Evolutionary conservation across 345 rosid genomes (phyloP).

Genomic region (Sonneratia caseolaris): DNA sequence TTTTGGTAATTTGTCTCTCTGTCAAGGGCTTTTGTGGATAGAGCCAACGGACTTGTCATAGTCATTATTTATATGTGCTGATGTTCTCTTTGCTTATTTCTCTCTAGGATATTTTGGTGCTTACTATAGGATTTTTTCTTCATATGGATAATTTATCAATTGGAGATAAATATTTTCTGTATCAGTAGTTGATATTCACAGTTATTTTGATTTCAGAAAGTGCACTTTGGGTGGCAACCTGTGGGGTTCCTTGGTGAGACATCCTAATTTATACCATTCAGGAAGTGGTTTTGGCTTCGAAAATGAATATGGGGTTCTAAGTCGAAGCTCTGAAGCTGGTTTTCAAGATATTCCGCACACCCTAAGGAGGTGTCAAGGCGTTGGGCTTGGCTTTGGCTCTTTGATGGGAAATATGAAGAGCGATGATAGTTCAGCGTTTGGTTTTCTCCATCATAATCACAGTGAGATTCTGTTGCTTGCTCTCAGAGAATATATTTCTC

Average conservation of each 20-base stretch:
- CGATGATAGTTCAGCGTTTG: slow-evolving; percentile 31
- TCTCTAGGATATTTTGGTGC: neutral
- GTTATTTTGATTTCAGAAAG: slow-evolving; percentile 48
- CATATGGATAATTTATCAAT: neutral
- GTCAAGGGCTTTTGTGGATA: neutral
- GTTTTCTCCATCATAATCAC: slow-evolving; percentile 49
- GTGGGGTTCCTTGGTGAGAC: slow-evolving; percentile 37
- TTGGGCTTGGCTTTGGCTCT: slow-evolving; percentile 37
- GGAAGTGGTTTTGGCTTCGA: slow-evolving; percentile 35
- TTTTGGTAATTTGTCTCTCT: neutral
- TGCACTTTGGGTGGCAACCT: slow-evolving; percentile 39
- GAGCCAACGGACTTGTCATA: neutral
- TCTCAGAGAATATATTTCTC: slow-evolving; percentile 68
- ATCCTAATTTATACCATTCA: slow-evolving; percentile 29
- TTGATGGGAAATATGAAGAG: slow-evolving; percentile 36
- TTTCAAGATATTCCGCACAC: slow-evolving; percentile 34
- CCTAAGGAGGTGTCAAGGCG: slow-evolving; percentile 23
- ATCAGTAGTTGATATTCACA: slow-evolving; percentile 22
- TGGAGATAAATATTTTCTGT: slow-evolving; percentile 5
- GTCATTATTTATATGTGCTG: neutral
- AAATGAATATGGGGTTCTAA: too few relatives aligned
- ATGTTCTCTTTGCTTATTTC: neutral
- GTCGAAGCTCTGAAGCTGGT: slow-evolving; percentile 21
- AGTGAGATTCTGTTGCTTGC: slow-evolving; percentile 47
- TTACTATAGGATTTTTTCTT: neutral